Evolutionary conservation across 768 basidiomycete species (phyloP).

Genomic region (Pleurotus tuber-regium): DNA sequence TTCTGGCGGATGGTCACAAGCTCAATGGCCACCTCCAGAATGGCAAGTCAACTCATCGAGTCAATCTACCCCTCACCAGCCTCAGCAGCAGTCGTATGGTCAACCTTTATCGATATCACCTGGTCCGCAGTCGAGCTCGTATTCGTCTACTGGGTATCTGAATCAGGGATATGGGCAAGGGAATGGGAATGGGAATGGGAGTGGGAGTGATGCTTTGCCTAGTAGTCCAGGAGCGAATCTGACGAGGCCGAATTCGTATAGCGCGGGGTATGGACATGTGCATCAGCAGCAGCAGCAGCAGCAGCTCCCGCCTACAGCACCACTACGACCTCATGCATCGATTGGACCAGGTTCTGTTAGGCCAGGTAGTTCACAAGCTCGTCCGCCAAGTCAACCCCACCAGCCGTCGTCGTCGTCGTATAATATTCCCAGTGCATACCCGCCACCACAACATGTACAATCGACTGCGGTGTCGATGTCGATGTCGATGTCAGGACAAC

Average conservation of each 20-base stretch:
- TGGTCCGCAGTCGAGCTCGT: background rate
- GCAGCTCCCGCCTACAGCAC: too few species aligned
- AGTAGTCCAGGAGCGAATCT: constrained; percentile 3
- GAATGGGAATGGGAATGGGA: too few species aligned
- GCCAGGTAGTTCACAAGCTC: constrained; percentile 7
- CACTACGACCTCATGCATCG: constrained; percentile 1
- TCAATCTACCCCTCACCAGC: constrained; percentile 14
- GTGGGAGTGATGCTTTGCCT: background rate
- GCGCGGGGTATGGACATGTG: constrained; percentile 4
- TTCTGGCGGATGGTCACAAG: constrained; percentile 23
- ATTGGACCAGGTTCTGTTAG: background rate
- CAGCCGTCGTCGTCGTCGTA: background rate
- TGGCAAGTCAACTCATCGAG: constrained; percentile 27
- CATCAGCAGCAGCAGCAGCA: too few species aligned
- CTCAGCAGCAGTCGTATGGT: constrained; percentile 3
- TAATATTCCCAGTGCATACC: constrained; percentile 11
- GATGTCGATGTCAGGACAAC: constrained; percentile 16
- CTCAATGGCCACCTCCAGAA: constrained; percentile 43
- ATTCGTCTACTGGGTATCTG: constrained; percentile 8
- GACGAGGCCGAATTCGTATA: constrained; percentile 4
- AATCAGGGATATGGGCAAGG: background rate
- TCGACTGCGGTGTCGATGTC: constrained; percentile 11
- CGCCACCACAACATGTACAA: constrained; percentile 24
- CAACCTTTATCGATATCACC: too few species aligned
- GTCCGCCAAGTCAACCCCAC: background rate